Conservation (phyloP, 257 asterid species). For the Apocynum venetum region DNA sequence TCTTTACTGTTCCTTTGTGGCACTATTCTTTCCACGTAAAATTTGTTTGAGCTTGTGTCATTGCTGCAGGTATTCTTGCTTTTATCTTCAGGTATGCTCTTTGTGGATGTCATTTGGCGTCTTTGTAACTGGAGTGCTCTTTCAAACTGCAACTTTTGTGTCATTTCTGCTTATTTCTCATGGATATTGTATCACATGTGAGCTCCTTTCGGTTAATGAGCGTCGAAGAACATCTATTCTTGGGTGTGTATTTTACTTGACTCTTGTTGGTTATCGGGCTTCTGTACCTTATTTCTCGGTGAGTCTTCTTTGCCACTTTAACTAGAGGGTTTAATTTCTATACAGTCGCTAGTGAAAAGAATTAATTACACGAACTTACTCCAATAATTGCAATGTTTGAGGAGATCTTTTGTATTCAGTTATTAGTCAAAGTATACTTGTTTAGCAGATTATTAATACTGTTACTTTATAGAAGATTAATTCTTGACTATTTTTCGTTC, state of each 20-base stretch:
- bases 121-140: conserved; percentile 66
- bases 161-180: conserved; percentile 72
- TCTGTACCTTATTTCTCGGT: conserved; percentile 80
- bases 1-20: background rate
- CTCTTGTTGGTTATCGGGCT: conserved; percentile 81
- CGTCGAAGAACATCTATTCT: conserved; percentile 59
- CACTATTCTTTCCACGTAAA: background rate
- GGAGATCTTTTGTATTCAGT: background rate
- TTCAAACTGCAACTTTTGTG: conserved; percentile 58
- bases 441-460: background rate
- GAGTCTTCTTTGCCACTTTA: conserved; percentile 26
- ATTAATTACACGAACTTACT: background rate
- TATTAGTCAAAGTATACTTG: background rate
- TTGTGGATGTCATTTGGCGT: conserved; percentile 93
- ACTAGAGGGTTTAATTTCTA: background rate
- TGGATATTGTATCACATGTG: conserved; percentile 79
- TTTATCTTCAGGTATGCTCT: conserved; percentile 55
- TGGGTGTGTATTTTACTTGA: conserved; percentile 64
- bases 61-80: conserved; percentile 69
- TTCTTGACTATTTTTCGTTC: too few species aligned
- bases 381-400: background rate
- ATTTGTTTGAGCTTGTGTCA: conserved; percentile 6
- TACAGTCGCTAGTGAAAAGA: background rate
- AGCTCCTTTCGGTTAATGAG: conserved; percentile 59
- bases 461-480: background rate